These are phyloP conservation scores for Pyrenopolyporus hunteri DNA, from an alignment of 495 filamentous ascomycete species.

Conservation along the genomic window DNA sequence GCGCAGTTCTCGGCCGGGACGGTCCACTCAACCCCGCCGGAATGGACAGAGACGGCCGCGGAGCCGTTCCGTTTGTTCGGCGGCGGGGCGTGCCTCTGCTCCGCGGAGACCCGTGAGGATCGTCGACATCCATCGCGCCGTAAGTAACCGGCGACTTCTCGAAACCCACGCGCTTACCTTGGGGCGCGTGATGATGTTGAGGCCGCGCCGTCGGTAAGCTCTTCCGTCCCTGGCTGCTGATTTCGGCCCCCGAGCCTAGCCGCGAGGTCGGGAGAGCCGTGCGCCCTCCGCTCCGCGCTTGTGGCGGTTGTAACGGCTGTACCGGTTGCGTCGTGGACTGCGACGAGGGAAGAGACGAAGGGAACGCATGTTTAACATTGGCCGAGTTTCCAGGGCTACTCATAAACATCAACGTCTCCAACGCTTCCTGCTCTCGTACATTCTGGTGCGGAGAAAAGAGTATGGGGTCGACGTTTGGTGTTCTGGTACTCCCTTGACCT, in stretches of 20 bases:
- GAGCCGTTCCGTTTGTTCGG: constrained; percentile 44
- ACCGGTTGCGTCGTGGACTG: constrained; percentile 40
- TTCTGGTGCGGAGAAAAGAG: constrained; percentile 56
- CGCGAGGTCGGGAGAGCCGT: constrained; percentile 51
- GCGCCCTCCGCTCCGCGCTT: constrained; percentile 32
- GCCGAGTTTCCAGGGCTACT: constrained; percentile 80
- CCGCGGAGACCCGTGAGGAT: constrained; percentile 45
- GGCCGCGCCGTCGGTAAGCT: constrained; percentile 53
- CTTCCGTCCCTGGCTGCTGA: constrained; percentile 45
- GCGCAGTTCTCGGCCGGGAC: constrained; percentile 41
- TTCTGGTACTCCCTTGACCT: constrained; percentile 45
- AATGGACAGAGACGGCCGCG: constrained; percentile 45
- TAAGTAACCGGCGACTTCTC: constrained; percentile 49
- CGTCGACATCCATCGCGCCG: constrained; percentile 52
- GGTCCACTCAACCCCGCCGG: constrained; percentile 48
- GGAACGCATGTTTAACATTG: constrained; percentile 58
- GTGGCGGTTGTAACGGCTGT: constrained; percentile 31
- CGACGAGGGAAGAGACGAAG: constrained; percentile 34
- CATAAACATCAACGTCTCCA: constrained; percentile 87
- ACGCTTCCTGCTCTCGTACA: constrained; percentile 80
- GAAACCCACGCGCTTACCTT: constrained; percentile 54
- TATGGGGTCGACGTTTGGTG: constrained; percentile 68
- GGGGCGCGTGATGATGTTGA: constrained; percentile 41
- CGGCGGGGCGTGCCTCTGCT: constrained; percentile 49
- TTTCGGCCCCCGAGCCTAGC: constrained; percentile 27